These are phyloP conservation scores for Linderniella brevidens DNA, from an alignment of 257 asterid genomes.

Conservation along the genomic window DNA sequence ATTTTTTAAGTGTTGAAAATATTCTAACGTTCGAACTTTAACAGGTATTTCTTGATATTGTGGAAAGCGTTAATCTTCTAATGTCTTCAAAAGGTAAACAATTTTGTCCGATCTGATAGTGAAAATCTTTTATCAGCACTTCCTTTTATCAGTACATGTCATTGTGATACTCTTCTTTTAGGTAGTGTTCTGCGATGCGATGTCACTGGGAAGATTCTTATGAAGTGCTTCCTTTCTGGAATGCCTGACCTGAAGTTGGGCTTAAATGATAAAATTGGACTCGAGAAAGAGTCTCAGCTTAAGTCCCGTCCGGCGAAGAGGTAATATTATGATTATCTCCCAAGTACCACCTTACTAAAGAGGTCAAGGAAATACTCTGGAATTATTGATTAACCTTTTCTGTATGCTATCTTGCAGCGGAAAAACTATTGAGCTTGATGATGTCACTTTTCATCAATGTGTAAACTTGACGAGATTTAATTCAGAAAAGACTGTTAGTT, in stretches of 20 bases:
- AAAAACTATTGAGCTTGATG: background rate
- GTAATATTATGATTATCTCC: conserved; percentile 33
- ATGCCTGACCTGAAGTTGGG: background rate
- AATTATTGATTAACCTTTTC: conserved; percentile 3
- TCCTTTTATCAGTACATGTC: conserved; percentile 5
- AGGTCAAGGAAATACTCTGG: conserved; percentile 23
- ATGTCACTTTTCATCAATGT: background rate
- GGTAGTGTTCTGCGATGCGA: conserved; percentile 28
- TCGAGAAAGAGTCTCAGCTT: conserved; percentile 14
- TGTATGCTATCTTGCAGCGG: conserved; percentile 7
- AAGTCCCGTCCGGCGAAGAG: conserved; percentile 97
- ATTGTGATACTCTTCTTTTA: conserved; percentile 11
- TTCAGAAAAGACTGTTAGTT: background rate
- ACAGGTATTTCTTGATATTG: conserved; percentile 17
- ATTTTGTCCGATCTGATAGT: too few relatives aligned
- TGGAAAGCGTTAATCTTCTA: background rate
- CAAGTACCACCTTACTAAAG: conserved; percentile 67
- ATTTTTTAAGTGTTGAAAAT: conserved; percentile 6
- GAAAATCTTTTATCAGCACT: conserved; percentile 7
- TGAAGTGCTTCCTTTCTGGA: background rate
- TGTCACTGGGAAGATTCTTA: background rate
- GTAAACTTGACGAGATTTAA: background rate
- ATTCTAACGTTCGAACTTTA: conserved; percentile 8
- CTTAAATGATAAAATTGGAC: background rate
- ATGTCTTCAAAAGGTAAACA: background rate